Base-by-base conservation (phyloP, 2,329 filamentous ascomycete species). In the Setomelanomma holmii region DNA sequence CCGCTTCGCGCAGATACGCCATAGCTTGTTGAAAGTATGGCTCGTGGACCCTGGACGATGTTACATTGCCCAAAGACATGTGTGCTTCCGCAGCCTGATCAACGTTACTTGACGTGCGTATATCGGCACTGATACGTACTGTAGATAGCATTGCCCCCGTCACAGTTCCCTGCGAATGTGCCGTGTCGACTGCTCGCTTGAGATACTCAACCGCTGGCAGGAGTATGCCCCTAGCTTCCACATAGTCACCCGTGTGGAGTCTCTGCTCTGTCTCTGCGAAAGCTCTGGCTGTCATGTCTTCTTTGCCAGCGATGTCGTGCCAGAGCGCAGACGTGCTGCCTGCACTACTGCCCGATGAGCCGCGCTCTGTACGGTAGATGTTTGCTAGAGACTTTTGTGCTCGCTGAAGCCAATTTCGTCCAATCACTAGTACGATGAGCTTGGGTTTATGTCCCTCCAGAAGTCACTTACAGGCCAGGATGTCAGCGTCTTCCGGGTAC, bases 201-300 rank as follows among this genome's bases (percentile, higher is more conserved):
- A 82, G 76, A 60, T 83, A 83, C 50, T 84, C 82, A 5, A 76
- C 76, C 6, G 82, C 80, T 41, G 82, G 81, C 30, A 81, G 74
- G 5, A 84, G 68, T 46, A 77, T 75, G 1, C 77, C 79, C 51
- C 81, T 74, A 44, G 81, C 82, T 68, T 84, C 80, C 12, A 83
- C 79, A 63, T 83, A 82, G 43, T 82, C 74, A 5, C 74, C 61
- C 4, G 65, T 68, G 21, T 75, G 68, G 10, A 75, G 57, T 47
- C 75, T 63, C 34, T 68, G 59, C 48, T 80, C 75, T 20, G 73
- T 75, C 52, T 78, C 74, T 10, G 63, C 55, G 7, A 59, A 55
- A 22, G 58, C 61, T 30, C 61, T 63, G 6, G 51, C 56, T 16
- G 53, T 40, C 21, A 48, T 61, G 38, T 53, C 50, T 22, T 69